Evolutionary conservation across 768 basidiomycete species (phyloP), one percentile per base, ranked within the genome.

Genomic region (Tricholoma sp.): DNA sequence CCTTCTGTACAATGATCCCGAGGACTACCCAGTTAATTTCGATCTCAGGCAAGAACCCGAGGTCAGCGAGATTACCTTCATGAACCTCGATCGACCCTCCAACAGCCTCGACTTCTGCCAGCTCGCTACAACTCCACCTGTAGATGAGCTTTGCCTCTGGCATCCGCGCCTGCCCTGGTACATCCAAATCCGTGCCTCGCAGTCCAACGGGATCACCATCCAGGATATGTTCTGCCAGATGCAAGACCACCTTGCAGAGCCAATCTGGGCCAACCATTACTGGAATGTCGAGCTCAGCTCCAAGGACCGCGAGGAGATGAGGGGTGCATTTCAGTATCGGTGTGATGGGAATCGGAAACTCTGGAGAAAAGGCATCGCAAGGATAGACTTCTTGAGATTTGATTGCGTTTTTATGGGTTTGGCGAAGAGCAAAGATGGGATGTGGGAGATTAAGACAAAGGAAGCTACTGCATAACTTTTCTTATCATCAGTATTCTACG

Each of bases 131-230:
- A 72, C 71, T 31, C 83, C 82, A 4, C 76, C 78, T 2, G 69
- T 76, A 14, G 67, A 71, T 29, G 68, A 69, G 52, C 75, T 84
- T 70, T 72, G 74, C 18, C 60, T 84, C 47, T 83, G 76, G 66
- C 79, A 81, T 63, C 62, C 70, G 9, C 75, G 74, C 43, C 65
- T 81, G 8, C 83, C 83, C 5, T 83, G 82, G 82, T 78, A 74
- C 59, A 76, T 84, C 61, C 77, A 78, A 41, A 74, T 82, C 34
- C 64, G 59, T 24, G 67, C 80, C 1, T 67, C 69, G 3, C 68
- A 72, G 47, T 71, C 73, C 1, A 56, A 71, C 16, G 82, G 80
- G 22, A 72, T 83, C 56, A 82, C 80, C 11, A 59, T 84, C 5
- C 69, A 69, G 47, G 81, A 84, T 51, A 64, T 84, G 35, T 76